Evolutionary conservation across 2,329 filamentous ascomycete genomes (phyloP), one percentile per base, ranked within the genome.

Genomic region (Zasmidium citrigriseum): DNA sequence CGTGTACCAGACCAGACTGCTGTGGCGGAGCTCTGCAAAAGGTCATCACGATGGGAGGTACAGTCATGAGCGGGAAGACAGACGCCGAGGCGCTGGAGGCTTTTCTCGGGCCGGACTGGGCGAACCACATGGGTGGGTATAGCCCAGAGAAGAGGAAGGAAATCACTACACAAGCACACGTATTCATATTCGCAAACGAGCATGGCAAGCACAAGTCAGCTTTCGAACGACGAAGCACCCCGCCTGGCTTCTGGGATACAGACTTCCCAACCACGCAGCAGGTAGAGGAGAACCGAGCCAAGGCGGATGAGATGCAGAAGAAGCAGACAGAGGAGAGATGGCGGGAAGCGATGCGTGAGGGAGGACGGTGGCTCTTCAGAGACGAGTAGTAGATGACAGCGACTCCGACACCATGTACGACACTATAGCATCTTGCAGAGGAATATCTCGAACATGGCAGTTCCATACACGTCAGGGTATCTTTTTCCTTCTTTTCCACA

Each of bases 191-290:
- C 62, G 89, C 93, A 1, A 87, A 93, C 68, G 83, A 84, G 61
- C 86, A 85, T 72, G 92, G 92, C 4, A 91, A 83, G 70, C 93
- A 97, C 74, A 83, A 89, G 56, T 84, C 93, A 66, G 82, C 86
- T 24, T 92, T 89, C 73, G 84, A 87, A 59, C 83, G 91, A 52
- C 82, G 84, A 62, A 80, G 78, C 46, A 91, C 89, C 10, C 93
- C 95, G 12, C 91, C 91, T 1, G 93, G 92, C 0, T 98, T 91
- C 72, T 99, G 95, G 95, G 83, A 90, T 54, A 83, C 89, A 1
- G 93, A 96, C 66, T 96, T 99, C 72, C 93, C 93, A 1, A 86
- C 79, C 23, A 97, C 95, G 1, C 95, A 98, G 72, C 90, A 97
- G 74, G 76, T 87, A 24, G 79, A 84, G 65, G 77, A 80, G 53